Percentiles rank a stretch among this genome's conserved stretches.
Conservation (phyloP, 2,329 filamentous ascomycete genomes). For the Corniculantispora saksenae region DNA sequence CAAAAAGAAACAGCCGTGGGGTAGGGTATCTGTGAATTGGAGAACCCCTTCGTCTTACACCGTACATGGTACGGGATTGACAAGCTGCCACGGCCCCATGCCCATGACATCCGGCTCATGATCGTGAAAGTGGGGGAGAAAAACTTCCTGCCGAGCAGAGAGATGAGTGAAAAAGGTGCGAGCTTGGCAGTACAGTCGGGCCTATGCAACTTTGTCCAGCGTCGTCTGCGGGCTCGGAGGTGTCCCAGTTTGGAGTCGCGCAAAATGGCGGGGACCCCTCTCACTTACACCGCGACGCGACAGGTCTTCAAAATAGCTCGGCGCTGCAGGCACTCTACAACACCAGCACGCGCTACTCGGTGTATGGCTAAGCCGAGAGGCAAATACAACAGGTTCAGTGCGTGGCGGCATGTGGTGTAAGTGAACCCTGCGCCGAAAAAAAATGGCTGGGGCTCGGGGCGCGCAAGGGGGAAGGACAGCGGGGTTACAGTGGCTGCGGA, state of each 20-base stretch:
- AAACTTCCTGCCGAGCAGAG: background rate
- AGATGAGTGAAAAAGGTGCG: background rate
- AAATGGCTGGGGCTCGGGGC: background rate
- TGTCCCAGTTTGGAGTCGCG: background rate
- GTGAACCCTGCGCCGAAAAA: background rate
- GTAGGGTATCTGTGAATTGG: background rate
- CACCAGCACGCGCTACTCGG: background rate
- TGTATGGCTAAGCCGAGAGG: background rate
- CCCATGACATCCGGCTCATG: background rate
- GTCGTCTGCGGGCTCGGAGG: background rate
- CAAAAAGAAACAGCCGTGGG: background rate
- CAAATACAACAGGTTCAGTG: background rate
- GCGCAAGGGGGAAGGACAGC: background rate
- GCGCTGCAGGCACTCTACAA: background rate
- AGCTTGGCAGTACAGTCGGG: background rate
- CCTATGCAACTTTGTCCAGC: background rate
- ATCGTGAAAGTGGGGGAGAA: background rate
- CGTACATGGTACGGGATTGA: background rate
- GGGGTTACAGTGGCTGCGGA: constrained; percentile 5
- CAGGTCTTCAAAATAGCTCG: background rate
- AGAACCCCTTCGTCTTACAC: background rate
- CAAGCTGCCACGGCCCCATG: background rate
- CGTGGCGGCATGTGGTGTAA: constrained; percentile 3
- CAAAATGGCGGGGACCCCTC: background rate
- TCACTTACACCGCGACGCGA: background rate